phyloP scores from a whole-genome alignment of 2,329 filamentous ascomycete species.

The Diplodia intermedia region DNA sequence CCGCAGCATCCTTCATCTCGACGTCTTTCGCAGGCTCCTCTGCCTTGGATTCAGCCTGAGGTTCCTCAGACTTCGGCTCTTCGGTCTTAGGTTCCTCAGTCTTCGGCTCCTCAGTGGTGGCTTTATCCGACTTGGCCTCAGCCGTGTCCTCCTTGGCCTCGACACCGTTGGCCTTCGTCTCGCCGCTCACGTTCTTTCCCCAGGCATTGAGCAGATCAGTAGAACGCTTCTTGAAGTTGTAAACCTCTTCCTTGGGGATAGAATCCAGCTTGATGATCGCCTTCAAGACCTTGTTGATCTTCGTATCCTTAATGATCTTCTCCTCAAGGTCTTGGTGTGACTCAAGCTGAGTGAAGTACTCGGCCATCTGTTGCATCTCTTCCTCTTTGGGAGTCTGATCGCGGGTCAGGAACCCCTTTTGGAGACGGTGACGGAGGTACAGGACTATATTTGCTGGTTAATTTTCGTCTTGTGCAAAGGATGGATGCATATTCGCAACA shows the following conservation, averaged over 20 bases:
- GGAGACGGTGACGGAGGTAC: constrained; percentile 91
- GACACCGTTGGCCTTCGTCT: constrained; percentile 53
- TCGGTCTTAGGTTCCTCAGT: constrained; percentile 48
- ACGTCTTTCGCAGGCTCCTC: constrained; percentile 43
- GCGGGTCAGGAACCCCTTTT: constrained; percentile 88
- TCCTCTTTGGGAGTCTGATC: constrained; percentile 86
- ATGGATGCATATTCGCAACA: neutral
- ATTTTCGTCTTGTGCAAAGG: neutral
- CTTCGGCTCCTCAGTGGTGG: constrained; percentile 38
- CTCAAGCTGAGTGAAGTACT: constrained; percentile 82
- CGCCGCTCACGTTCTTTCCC: constrained; percentile 73
- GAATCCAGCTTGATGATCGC: constrained; percentile 85
- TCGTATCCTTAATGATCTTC: constrained; percentile 85
- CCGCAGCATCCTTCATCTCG: constrained; percentile 45
- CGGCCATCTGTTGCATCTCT: constrained; percentile 80
- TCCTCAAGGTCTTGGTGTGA: constrained; percentile 81
- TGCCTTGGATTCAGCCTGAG: constrained; percentile 46
- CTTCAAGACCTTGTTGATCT: constrained; percentile 98
- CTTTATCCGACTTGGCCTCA: constrained; percentile 36
- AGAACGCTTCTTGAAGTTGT: constrained; percentile 85
- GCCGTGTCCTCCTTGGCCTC: constrained; percentile 37
- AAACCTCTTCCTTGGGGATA: constrained; percentile 89
- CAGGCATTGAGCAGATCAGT: constrained; percentile 82
- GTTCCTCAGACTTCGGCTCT: constrained; percentile 47
- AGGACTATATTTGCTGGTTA: constrained; percentile 64